Evolutionary conservation across 257 asterid genomes (phyloP).

Genomic region (Solanum gandarillasii): DNA sequence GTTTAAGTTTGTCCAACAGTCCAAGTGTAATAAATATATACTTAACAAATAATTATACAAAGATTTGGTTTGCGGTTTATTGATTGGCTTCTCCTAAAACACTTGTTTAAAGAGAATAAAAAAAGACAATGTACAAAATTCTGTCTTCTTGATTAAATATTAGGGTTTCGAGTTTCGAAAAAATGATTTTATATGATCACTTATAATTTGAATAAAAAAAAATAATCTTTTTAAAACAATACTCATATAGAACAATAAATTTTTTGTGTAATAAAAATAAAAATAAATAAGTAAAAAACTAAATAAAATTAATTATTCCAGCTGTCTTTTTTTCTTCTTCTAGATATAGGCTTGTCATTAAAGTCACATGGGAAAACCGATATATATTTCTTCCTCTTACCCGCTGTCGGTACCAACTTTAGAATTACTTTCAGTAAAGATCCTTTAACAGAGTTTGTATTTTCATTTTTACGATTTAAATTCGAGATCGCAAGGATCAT

Average conservation of each 20-base stretch:
- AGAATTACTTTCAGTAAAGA: no score
- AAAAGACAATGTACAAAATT: neutral
- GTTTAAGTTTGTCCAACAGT: neutral
- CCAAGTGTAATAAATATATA: neutral
- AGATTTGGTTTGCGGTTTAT: neutral
- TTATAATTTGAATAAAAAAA: no score
- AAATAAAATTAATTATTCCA: no score
- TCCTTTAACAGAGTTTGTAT: no score
- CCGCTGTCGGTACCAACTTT: neutral
- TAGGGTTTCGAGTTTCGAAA: neutral
- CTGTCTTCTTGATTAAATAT: neutral
- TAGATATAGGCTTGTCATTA: neutral
- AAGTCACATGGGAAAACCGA: neutral
- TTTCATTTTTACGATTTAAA: neutral
- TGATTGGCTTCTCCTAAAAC: neutral
- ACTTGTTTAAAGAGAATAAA: neutral
- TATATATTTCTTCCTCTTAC: neutral
- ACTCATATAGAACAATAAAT: no score
- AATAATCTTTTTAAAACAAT: no score
- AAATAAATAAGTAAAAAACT: no score
- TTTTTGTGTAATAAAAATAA: no score
- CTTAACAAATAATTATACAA: neutral
- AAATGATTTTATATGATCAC: no score
- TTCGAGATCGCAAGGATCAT: neutral
- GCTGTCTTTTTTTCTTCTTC: no score